Base-by-base conservation (phyloP, 352 stramenopile genomes). In the Phytophthora agathidicida region DNA sequence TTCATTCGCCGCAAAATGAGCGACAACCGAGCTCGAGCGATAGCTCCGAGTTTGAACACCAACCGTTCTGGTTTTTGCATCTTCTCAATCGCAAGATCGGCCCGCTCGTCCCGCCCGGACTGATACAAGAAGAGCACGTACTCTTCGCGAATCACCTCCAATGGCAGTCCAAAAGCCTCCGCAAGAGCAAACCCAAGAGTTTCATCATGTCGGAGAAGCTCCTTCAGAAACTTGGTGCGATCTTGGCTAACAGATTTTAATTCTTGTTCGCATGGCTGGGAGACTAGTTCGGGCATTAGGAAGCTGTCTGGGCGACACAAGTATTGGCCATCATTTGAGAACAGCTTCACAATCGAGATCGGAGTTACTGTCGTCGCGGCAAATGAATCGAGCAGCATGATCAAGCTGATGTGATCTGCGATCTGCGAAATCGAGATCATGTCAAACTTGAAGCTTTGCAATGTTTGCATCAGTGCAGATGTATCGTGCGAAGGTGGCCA, bases 51-150 rank as follows among this genome's bases (percentile, higher is more conserved):
- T 19, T 78, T 73, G 6, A 67, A 46, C 14, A 85, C 75, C 11
- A 95, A 43, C n/a, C 68, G 65, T n/a, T 89, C 76, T 3, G 83
- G 80, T 7, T 75, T 70, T 24, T 84, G 73, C 67, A 93, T 81
- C 16, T 88, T 88, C 35, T 92, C 82, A 32, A 93, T 72, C n/a
- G 75, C 78, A 37, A 82, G 55, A 44, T 95, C 86, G 0, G 82
- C 86, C 3, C 71, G 54, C 38, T 88, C 76, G 37, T 95, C 83
- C n/a, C 75, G 66, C 2, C 86, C 86, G 5, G 62, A 84, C 30
- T 92, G 80, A 52, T 93, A 95, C 54, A 95, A 65, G 43, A 91
- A 93, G 22, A 95, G 28, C 17, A 91, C 78, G 30, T 93, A 77
- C 47, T 91, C 83, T 75, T 93, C 80, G 20, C 81, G 81, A 54